Percentiles rank a stretch among this genome's conserved stretches.
These are phyloP conservation scores for Hsuehochloa calcarea DNA, from an alignment of 176 grass and related monocot genomes.

Conservation along the genomic window DNA sequence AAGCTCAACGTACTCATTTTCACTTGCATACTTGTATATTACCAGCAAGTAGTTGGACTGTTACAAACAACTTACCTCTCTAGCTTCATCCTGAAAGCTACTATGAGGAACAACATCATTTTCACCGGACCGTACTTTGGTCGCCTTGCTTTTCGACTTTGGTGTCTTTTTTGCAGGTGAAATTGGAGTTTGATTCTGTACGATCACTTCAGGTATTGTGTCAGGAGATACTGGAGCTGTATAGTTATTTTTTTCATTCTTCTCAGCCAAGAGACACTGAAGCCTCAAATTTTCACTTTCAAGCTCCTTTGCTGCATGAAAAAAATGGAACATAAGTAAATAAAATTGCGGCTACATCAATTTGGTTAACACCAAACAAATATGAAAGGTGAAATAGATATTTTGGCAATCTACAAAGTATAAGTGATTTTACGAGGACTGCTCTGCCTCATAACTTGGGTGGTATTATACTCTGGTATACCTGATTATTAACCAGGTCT, in stretches of 20 bases:
- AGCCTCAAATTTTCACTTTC: conserved; percentile 56
- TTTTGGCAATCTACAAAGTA: not conserved
- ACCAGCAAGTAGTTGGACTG: conserved; percentile 8
- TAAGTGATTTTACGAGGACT: not conserved
- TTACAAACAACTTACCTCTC: conserved; percentile 27
- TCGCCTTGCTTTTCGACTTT: not conserved
- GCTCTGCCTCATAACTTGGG: not conserved
- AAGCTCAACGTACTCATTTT: conserved; percentile 4
- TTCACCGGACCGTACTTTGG: not conserved
- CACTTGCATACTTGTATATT: conserved; percentile 16
- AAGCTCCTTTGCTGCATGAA: conserved; percentile 53
- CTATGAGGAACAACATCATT: not conserved
- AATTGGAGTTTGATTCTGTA: conserved; percentile 13
- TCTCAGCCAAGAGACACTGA: conserved; percentile 48
- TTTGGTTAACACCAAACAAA: not conserved
- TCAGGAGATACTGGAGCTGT: not conserved
- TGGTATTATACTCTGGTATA: not conserved
- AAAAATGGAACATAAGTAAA: conserved; percentile 17
- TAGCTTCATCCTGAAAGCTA: conserved; percentile 18
- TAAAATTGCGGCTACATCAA: not conserved
- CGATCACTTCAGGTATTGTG: not conserved
- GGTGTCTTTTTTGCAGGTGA: conserved; percentile 17
- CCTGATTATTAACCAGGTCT: not conserved
- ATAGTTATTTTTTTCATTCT: conserved; percentile 33
- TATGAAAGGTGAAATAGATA: not conserved